These are phyloP conservation scores for Amoeboaphelidium occidentale DNA, from an alignment of 371 early-diverging fungal genomes.

Conservation along the genomic window DNA sequence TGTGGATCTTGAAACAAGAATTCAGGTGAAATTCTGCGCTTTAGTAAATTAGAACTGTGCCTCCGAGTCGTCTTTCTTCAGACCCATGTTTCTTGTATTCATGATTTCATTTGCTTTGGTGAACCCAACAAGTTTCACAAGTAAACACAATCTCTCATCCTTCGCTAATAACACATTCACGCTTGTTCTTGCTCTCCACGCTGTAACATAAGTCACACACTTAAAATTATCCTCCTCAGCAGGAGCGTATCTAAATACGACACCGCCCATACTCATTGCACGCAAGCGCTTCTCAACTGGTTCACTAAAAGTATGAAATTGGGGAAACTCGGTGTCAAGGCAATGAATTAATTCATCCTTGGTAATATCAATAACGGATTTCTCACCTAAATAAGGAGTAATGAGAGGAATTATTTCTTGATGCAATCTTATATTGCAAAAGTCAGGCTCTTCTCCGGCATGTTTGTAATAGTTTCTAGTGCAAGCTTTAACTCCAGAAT, in stretches of 20 bases:
- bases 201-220: not conserved
- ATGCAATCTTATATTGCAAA: not conserved
- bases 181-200: not conserved
- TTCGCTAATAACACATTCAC: not conserved
- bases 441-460: conserved; percentile 15
- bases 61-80: no score
- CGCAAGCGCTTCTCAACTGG: not conserved
- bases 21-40: no score
- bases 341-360: not conserved
- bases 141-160: not conserved
- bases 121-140: no score
- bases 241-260: not conserved
- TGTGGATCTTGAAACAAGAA: no score
- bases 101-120: no score
- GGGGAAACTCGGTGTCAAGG: conserved; percentile 3
- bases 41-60: no score
- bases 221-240: not conserved
- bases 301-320: not conserved
- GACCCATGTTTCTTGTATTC: no score
- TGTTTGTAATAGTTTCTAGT: not conserved
- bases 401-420: conserved; percentile 44
- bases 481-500: not conserved
- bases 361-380: conserved; percentile 23
- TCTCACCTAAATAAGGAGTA: conserved; percentile 24
- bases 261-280: not conserved